These are phyloP conservation scores for Botrytis sinoallii DNA, from an alignment of 2,329 filamentous ascomycete species.

Conservation along the genomic window DNA sequence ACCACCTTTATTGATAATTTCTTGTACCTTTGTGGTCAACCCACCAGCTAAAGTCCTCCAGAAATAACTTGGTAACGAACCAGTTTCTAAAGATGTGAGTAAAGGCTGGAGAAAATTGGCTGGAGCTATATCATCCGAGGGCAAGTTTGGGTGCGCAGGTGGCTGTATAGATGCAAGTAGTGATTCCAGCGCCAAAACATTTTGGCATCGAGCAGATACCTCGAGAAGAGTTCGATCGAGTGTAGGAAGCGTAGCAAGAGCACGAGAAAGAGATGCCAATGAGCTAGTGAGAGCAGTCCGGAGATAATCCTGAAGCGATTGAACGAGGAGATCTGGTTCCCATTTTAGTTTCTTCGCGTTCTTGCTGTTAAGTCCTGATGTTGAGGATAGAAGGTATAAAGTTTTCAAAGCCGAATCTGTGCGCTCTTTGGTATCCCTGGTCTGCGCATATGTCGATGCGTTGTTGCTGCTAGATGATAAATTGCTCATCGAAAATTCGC, in stretches of 20 bases:
- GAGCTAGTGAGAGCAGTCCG: constrained; percentile 77
- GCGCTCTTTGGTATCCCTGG: constrained; percentile 71
- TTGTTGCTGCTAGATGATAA: constrained; percentile 45
- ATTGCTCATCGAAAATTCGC: constrained; percentile 75
- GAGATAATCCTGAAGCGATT: constrained; percentile 76
- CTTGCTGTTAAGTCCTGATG: constrained; percentile 44
- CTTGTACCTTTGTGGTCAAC: constrained; percentile 73
- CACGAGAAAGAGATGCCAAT: constrained; percentile 68
- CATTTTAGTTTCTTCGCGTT: constrained; percentile 43
- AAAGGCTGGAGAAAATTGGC: constrained; percentile 66
- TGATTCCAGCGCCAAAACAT: constrained; percentile 81
- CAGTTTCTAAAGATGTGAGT: constrained; percentile 77
- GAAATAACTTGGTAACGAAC: constrained; percentile 84
- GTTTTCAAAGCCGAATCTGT: constrained; percentile 71
- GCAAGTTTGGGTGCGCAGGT: constrained; percentile 65
- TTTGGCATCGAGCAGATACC: constrained; percentile 80
- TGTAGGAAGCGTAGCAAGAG: constrained; percentile 74
- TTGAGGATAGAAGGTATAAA: constrained; percentile 78
- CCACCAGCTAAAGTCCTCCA: constrained; percentile 85
- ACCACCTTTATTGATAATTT: constrained; percentile 79
- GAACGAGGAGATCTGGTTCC: constrained; percentile 67
- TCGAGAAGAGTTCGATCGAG: constrained; percentile 81
- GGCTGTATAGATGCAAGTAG: constrained; percentile 68
- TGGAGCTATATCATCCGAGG: constrained; percentile 29
- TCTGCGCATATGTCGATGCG: constrained; percentile 57